Evolutionary conservation across 2,329 filamentous ascomycete species (phyloP).

Genomic region (Ilyonectria destructans): DNA sequence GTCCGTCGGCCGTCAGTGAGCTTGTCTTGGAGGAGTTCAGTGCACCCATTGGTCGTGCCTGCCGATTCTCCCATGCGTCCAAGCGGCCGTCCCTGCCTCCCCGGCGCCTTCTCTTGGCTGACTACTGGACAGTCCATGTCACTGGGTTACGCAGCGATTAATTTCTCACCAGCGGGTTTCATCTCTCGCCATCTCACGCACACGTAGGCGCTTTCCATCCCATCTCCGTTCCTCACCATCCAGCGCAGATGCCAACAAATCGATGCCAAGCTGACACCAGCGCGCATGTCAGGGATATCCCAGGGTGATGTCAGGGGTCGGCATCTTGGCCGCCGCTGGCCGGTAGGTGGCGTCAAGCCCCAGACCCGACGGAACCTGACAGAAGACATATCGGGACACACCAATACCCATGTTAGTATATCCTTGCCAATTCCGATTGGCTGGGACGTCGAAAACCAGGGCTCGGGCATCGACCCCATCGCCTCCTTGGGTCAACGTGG

Average conservation of each 20-base stretch:
- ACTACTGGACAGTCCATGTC: slow-evolving; percentile 16
- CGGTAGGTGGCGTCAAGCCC: not conserved
- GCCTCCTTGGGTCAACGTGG: slow-evolving; percentile 31
- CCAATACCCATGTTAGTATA: not conserved
- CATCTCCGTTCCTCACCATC: not conserved
- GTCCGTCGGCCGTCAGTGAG: slow-evolving; percentile 17
- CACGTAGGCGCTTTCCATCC: slow-evolving; percentile 12
- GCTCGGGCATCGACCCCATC: slow-evolving; percentile 18
- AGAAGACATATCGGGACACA: not conserved
- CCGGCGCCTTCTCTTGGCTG: not conserved
- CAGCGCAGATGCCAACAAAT: not conserved
- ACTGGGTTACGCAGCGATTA: slow-evolving; percentile 16
- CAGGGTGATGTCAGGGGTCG: not conserved
- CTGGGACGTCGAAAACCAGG: slow-evolving; percentile 9
- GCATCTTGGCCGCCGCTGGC: not conserved
- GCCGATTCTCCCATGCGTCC: not conserved
- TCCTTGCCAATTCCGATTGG: slow-evolving; percentile 19
- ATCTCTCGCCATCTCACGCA: slow-evolving; percentile 1
- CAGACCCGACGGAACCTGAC: slow-evolving; percentile 5
- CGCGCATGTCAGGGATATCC: not conserved
- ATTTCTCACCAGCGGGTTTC: not conserved
- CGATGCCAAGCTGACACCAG: slow-evolving; percentile 2
- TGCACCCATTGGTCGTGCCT: slow-evolving; percentile 28
- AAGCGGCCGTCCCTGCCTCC: slow-evolving; percentile 16
- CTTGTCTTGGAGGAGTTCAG: slow-evolving; percentile 29